Base-by-base conservation (phyloP, 2,329 filamentous ascomycete genomes). In the Ceratocystis smalleyi region DNA sequence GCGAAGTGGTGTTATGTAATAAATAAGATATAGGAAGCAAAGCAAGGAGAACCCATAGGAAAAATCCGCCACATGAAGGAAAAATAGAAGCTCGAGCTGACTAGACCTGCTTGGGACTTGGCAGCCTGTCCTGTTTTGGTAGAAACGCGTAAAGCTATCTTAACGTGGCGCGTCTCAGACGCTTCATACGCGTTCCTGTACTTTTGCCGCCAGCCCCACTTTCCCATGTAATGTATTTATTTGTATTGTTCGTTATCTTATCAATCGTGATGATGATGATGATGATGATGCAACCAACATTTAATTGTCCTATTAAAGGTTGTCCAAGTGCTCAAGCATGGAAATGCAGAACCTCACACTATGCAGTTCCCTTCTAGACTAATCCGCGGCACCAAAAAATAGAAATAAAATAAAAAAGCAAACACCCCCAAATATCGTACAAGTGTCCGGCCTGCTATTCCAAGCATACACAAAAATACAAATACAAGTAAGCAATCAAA, bases 401-500 rank as follows among this genome's bases (percentile, higher is more conserved):
- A 7, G 1, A 47, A 15, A 47, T 4, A 5, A 1, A 2, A 57
- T n/a, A 57, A 24, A 7, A 57, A 22, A 57, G 27, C 12, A 54
- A 19, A 57, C 35, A 19, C 3, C 15, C 51, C 12, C 3, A 22
- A 59, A 60, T 59, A 57, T 57, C 54, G 54, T 57, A 57, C 54
- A 49, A 61, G 27, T 10, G 35, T 15, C 15, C 30, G n/a, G 30
- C 32, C 30, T 12, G 4, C 40, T 6, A 45, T n/a, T 15, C 15
- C 30, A 61, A 47, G 22, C 40, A n/a, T 19, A 51, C 3, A 24
- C 17, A 24, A 8, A 49, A 24, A 19, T 19, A 49, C 47, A 49
- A 49, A 49, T 24, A 51, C 59, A 45, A 57, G 5, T 30, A 57
- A 12, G 2, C 22, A 22, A 30, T 70, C 80, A 90, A 66, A 91